These are phyloP conservation scores for Lactifluus subvellereus DNA, from an alignment of 768 basidiomycete genomes.

Conservation along the genomic window DNA sequence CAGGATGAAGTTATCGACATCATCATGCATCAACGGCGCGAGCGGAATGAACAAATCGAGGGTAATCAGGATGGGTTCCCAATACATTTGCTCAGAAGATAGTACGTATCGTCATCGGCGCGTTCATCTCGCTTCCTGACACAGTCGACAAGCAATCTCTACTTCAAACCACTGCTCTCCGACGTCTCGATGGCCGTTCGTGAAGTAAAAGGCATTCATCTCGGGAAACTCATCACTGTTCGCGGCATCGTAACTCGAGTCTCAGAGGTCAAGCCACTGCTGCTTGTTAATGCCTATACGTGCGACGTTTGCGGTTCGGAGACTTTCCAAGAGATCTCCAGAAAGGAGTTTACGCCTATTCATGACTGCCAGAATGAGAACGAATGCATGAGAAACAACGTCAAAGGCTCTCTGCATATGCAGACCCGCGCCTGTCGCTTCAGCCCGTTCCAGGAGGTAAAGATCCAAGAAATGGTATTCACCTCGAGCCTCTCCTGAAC, in stretches of 20 bases:
- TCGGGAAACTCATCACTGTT: slow-evolving; percentile 93
- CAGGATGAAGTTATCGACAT: slow-evolving; percentile 95
- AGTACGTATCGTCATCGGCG: slow-evolving; percentile 53
- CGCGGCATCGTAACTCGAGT: slow-evolving; percentile 98
- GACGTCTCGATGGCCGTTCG: slow-evolving; percentile 83
- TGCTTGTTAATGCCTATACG: slow-evolving; percentile 96
- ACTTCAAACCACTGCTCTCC: slow-evolving; percentile 82
- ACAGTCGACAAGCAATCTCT: slow-evolving; percentile 65
- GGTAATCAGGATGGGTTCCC: slow-evolving; percentile 78
- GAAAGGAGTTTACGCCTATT: slow-evolving; percentile 87
- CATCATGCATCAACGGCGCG: slow-evolving; percentile 87
- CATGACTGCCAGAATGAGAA: slow-evolving; percentile 81
- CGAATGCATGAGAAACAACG: slow-evolving; percentile 80
- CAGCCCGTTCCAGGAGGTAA: slow-evolving; percentile 96
- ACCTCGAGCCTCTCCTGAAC: background rate
- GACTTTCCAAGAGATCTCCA: slow-evolving; percentile 95
- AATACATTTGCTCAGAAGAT: slow-evolving; percentile 85
- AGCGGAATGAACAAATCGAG: slow-evolving; percentile 79
- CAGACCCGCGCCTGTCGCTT: slow-evolving; percentile 97
- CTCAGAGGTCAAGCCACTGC: slow-evolving; percentile 95
- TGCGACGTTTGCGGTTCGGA: slow-evolving; percentile 98
- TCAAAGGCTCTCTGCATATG: slow-evolving; percentile 92
- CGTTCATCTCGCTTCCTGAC: slow-evolving; percentile 16
- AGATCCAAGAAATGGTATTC: slow-evolving; percentile 96
- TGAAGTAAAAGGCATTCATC: slow-evolving; percentile 75